phyloP scores from a whole-genome alignment of 2,329 filamentous ascomycete genomes.

The Beauveria sp. region DNA sequence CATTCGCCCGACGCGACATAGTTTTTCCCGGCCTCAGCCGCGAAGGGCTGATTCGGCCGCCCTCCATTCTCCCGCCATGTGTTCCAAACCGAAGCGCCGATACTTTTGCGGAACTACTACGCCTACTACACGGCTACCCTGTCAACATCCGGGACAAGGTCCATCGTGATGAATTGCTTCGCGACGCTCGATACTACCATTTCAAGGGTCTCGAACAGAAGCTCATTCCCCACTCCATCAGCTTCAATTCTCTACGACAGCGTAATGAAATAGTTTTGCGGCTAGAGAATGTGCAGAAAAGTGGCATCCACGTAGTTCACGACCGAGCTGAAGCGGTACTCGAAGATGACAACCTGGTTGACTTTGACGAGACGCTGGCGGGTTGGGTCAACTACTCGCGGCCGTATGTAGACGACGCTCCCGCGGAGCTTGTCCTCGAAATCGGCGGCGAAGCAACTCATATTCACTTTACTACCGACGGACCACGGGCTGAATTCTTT shows the following conservation, averaged over 20 bases:
- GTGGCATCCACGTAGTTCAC: constrained; percentile 60
- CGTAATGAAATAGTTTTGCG: constrained; percentile 71
- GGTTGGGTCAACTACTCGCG: constrained; percentile 71
- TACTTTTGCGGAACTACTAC: constrained; percentile 74
- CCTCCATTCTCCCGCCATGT: constrained; percentile 73
- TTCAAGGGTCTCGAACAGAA: constrained; percentile 86
- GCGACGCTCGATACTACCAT: constrained; percentile 88
- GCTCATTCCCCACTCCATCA: constrained; percentile 68
- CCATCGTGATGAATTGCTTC: constrained; percentile 69
- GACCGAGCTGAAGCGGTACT: constrained; percentile 28
- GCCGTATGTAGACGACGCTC: constrained; percentile 71
- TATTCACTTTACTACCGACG: constrained; percentile 37
- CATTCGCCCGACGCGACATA: constrained; percentile 73
- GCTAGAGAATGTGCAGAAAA: constrained; percentile 82
- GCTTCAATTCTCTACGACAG: constrained; percentile 62
- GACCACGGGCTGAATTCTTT: constrained; percentile 61
- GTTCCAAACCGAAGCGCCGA: constrained; percentile 78
- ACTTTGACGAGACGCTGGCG: constrained; percentile 22
- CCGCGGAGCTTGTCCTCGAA: constrained; percentile 72
- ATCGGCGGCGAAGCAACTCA: constrained; percentile 60
- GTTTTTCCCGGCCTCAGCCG: constrained; percentile 81
- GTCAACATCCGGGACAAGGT: constrained; percentile 66
- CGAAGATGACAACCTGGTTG: not conserved
- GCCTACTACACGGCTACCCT: constrained; percentile 76
- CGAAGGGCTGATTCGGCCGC: constrained; percentile 72